Percentiles rank a stretch among this genome's conserved stretches.
These are phyloP conservation scores for Hymenoscyphus repandus DNA, from an alignment of 2,329 filamentous ascomycete genomes.

Conservation along the genomic window DNA sequence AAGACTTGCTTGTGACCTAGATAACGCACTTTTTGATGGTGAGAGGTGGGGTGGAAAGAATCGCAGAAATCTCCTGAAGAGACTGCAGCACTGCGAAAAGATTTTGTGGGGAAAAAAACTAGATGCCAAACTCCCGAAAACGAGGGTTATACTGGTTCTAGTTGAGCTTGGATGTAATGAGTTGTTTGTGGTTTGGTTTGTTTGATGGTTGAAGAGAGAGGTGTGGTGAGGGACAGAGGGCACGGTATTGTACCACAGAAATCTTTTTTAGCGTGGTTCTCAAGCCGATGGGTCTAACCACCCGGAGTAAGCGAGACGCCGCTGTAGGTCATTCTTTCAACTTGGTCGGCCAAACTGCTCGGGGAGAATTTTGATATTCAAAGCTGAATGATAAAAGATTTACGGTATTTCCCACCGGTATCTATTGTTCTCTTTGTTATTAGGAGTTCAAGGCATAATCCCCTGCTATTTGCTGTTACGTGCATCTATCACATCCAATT, in stretches of 20 bases:
- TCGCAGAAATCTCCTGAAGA: conserved; percentile 30
- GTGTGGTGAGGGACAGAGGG: conserved; percentile 1
- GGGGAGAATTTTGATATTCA: not conserved
- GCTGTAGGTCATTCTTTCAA: not conserved
- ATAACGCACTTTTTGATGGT: conserved; percentile 33
- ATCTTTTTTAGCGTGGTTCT: conserved; percentile 11
- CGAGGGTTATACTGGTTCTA: conserved; percentile 32
- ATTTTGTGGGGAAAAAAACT: conserved; percentile 34
- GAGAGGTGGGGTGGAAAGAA: conserved; percentile 24
- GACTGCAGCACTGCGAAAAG: conserved; percentile 24
- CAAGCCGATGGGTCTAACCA: not conserved
- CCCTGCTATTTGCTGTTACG: too few species aligned
- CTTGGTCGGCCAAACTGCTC: too few species aligned
- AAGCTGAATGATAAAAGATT: too few species aligned
- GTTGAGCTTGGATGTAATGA: conserved; percentile 14
- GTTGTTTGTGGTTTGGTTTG: conserved; percentile 19
- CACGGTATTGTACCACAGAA: not conserved
- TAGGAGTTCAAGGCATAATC: too few species aligned
- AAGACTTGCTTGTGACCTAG: conserved; percentile 74
- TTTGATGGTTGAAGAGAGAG: conserved; percentile 8
- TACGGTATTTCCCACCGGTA: too few species aligned
- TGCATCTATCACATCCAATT: too few species aligned
- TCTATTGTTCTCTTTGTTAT: too few species aligned
- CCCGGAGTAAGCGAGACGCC: not conserved
- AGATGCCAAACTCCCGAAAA: conserved; percentile 45